Evolutionary conservation across 2,329 filamentous ascomycete genomes (phyloP), one percentile per base, ranked within the genome.

Genomic region (Huntiella moniliformis): DNA sequence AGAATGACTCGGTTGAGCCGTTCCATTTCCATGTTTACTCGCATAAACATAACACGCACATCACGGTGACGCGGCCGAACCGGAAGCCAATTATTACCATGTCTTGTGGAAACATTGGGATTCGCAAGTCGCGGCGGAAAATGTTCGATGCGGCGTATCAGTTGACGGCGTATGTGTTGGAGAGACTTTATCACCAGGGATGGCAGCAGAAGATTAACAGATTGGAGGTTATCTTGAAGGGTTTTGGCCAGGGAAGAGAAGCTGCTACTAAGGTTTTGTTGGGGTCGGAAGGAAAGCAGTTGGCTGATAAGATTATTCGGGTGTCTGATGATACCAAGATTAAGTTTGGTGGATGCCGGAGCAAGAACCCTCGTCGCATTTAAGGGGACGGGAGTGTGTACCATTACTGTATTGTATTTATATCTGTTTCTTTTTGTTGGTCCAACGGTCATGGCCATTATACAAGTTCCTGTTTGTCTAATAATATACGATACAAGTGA

Each of bases 261-360:
- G 91, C 91, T 1, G 81, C 86, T 45, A 78, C 78, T 46, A 98
- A 96, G 70, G 82, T 87, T 4, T 64, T 98, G 49, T 65, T 98
- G 61, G 87, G 88, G 33, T 77, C 70, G 16, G 88, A 98, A 61
- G 91, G 91, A 48, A 77, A 74, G 57, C 61, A 76, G 55, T 63
- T 96, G 53, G 74, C 85, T 54, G 67, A 71, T 31, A 77, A 82
- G 65, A 82, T 98, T 53, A 67, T 75, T 37, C 78, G 77, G 54
- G 81, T 98, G 51, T 77, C 82, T 31, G 91, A 98, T 64, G 71
- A 76, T 36, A 96, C 88, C 46, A 81, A 81, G 56, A 63, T 96
- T 62, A 98, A 98, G 69, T 94, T 96, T 68, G 91, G 87, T 64
- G 92, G 91, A 58, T 84, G 82, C 35, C 82, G 87, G 63, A 88